Evolutionary conservation across 1,284 basidiomycete species (phyloP), one percentile per base, ranked within the genome.

Genomic region (Ceratobasidium sp.): DNA sequence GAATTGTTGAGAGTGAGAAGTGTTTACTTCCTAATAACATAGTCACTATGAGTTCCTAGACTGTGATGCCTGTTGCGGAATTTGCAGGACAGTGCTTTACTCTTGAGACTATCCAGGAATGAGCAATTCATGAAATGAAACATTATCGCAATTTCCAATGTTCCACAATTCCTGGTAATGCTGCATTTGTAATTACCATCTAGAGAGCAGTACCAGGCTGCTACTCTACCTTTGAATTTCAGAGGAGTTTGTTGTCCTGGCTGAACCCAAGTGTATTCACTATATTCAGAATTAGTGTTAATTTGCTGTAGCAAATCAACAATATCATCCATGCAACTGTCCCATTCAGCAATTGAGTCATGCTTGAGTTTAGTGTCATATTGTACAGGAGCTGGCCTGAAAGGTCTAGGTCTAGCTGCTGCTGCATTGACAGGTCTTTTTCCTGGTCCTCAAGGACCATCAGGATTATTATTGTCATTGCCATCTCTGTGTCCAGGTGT

Each of bases 381-480:
- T 69, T 15, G 58, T 68, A n/a, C 68, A 73, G 67, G 73, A 70
- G 53, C 20, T 13, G 35, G 73, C 69, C 15, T 73, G 45, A 47
- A 47, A 15, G 45, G 45, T 47, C 45, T 47, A 47, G 45, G 10
- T 17, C 38, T 40, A 8, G 38, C 38, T 17, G 38, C 38, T 40
- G 38, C 38, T 17, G 38, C 38, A 17, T 40, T 40, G 17, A 17
- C 38, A 17, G 17, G n/a, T n/a, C n/a, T n/a, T n/a, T n/a, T n/a
- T n/a, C n/a, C n/a, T n/a, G n/a, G n/a, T n/a, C n/a, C n/a, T n/a
- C n/a, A n/a, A n/a, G n/a, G n/a, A n/a, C n/a, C n/a, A n/a, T n/a
- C 38, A 8, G 38, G 38, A 17, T 40, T 17, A 40, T 40, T 40
- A 40, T 40, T 40, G 38, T 8, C 10, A 40, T 40, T 40, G 38